A percentile compares a stretch with the other conserved stretches of the same genome.
Conservation (phyloP, 495 filamentous ascomycete species). For the Penicillium riverlandense region DNA sequence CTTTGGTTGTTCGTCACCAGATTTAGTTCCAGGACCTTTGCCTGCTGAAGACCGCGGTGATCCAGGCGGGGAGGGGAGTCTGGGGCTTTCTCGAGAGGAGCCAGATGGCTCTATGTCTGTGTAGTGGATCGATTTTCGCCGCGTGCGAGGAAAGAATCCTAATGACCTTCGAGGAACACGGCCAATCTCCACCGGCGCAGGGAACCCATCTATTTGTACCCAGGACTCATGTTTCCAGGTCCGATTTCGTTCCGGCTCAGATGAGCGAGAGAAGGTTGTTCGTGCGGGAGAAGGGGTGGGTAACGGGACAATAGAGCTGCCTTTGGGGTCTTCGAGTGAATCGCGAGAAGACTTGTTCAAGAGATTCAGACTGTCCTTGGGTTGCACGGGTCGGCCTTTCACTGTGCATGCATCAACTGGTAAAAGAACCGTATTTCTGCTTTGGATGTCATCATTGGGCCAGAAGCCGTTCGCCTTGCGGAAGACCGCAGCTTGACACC, state of each 20-base stretch:
- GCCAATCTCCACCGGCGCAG: constrained; percentile 72
- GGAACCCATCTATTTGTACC: constrained; percentile 68
- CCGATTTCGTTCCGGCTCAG: constrained; percentile 39
- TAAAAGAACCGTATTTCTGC: constrained; percentile 69
- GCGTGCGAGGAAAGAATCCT: constrained; percentile 85
- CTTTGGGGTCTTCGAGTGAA: constrained; percentile 24
- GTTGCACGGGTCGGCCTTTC: constrained; percentile 54
- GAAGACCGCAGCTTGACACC: constrained; percentile 71
- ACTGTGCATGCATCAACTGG: constrained; percentile 87
- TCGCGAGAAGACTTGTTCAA: constrained; percentile 14
- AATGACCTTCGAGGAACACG: constrained; percentile 72
- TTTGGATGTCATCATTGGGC: constrained; percentile 85
- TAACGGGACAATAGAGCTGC: constrained; percentile 36
- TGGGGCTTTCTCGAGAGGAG: constrained; percentile 28
- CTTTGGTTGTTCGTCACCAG: constrained; percentile 12
- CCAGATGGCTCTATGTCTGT: constrained; percentile 35
- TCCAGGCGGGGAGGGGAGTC: constrained; percentile 28
- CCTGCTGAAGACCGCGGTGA: constrained; percentile 19
- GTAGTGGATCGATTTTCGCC: constrained; percentile 65
- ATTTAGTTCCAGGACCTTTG: constrained; percentile 11
- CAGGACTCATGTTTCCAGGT: constrained; percentile 83
- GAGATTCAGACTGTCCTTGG: constrained; percentile 24
- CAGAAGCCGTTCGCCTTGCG: constrained; percentile 87
- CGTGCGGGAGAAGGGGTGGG: constrained; percentile 14
- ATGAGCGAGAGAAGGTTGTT: constrained; percentile 7